A percentile compares a stretch with the other conserved stretches of the same genome.
These are phyloP conservation scores for Calvatia gigantea DNA, from an alignment of 768 basidiomycete species.

Conservation along the genomic window DNA sequence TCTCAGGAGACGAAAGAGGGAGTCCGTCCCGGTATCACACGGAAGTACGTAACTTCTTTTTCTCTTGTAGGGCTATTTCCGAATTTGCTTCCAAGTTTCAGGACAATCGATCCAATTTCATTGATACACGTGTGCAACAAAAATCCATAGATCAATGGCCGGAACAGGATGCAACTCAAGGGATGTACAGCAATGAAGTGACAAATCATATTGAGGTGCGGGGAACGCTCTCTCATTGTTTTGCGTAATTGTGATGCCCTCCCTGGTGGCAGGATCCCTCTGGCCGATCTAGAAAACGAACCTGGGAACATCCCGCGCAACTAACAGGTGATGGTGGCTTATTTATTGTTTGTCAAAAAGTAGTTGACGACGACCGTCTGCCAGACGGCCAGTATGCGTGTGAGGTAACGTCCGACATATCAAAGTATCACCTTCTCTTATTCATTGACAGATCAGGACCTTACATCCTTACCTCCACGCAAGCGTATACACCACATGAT, in stretches of 20 bases:
- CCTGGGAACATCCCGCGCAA: conserved; percentile 54
- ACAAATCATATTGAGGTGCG: conserved; percentile 44
- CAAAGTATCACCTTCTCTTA: conserved; percentile 15
- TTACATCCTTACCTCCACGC: conserved; percentile 52
- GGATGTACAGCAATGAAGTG: conserved; percentile 38
- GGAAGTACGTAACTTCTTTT: conserved; percentile 27
- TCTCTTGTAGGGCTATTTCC: conserved; percentile 5
- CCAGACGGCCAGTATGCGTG: conserved; percentile 42
- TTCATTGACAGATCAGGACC: conserved; percentile 35
- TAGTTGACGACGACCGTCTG: conserved; percentile 7
- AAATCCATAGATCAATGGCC: conserved; percentile 47
- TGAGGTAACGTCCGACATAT: conserved; percentile 37
- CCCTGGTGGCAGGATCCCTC: conserved; percentile 33
- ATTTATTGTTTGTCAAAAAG: neutral
- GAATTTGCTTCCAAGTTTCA: conserved; percentile 29
- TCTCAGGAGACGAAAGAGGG: conserved; percentile 45
- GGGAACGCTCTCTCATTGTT: neutral
- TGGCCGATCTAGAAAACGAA: conserved; percentile 48
- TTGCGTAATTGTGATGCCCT: conserved; percentile 3
- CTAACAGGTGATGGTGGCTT: conserved; percentile 33
- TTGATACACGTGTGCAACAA: conserved; percentile 35
- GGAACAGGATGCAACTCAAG: conserved; percentile 34
- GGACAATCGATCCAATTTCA: conserved; percentile 21
- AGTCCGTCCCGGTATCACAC: conserved; percentile 43
- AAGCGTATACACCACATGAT: conserved; percentile 69